Conservation (phyloP, 148 eudicot genomes). For the Rhododendron mucronatum region DNA sequence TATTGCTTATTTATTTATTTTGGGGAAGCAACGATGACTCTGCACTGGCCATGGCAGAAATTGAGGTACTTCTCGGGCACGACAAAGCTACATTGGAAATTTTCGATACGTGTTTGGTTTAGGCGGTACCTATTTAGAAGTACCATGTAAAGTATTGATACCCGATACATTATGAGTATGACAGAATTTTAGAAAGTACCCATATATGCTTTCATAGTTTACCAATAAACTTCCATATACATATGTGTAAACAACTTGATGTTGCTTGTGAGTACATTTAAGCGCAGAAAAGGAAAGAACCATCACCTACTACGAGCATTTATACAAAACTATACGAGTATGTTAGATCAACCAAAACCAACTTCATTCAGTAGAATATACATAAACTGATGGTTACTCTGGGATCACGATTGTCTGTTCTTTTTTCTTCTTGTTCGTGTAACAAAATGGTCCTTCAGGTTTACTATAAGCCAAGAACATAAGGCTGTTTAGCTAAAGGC, state of each 20-base stretch:
- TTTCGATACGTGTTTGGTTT: background rate
- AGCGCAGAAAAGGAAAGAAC: background rate
- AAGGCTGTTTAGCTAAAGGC: background rate
- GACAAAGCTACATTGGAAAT: background rate
- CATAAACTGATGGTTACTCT: background rate
- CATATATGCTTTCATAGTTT: background rate
- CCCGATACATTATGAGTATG: background rate
- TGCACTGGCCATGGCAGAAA: background rate
- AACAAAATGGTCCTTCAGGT: background rate
- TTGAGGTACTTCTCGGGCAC: background rate
- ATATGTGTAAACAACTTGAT: too few species aligned
- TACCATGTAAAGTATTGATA: background rate
- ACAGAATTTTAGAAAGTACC: too few species aligned
- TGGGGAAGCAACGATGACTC: background rate
- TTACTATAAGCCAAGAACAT: background rate
- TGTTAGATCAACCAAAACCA: background rate
- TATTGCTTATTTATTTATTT: background rate
- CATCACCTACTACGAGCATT: background rate
- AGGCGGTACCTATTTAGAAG: background rate
- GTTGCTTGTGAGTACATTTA: background rate
- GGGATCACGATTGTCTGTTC: background rate
- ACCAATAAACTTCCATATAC: background rate
- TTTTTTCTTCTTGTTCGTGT: background rate
- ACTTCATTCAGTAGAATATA: background rate
- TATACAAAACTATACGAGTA: background rate